Conservation (phyloP, 345 rosid species). For the Dipteronia dyeriana region DNA sequence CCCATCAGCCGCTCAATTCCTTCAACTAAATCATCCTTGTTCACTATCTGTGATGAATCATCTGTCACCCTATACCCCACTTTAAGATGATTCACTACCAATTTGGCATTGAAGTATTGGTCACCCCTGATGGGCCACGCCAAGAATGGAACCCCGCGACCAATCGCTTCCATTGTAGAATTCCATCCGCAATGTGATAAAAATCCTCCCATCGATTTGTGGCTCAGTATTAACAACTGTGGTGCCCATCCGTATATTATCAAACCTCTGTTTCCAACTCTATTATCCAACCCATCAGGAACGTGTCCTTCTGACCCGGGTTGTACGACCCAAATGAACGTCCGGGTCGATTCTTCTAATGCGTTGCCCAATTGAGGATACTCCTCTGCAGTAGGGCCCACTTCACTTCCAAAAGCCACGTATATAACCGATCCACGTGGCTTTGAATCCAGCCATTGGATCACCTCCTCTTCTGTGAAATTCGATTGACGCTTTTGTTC, state of each 20-base stretch:
- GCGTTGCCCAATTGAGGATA: constrained; percentile 4
- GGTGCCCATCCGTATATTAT: constrained; percentile 56
- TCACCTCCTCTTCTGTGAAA: constrained; percentile 27
- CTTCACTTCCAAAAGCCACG: constrained; percentile 34
- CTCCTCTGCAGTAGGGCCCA: constrained; percentile 18
- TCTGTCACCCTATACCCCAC: constrained; percentile 34
- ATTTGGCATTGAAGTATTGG: constrained; percentile 45
- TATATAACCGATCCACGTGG: constrained; percentile 29
- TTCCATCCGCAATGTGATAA: constrained; percentile 65
- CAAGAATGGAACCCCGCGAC: constrained; percentile 43
- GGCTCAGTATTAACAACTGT: constrained; percentile 50
- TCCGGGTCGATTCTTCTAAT: constrained; percentile 18
- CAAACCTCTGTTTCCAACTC: constrained; percentile 36
- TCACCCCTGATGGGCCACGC: constrained; percentile 63
- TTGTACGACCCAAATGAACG: constrained; percentile 24
- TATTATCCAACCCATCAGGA: constrained; percentile 23
- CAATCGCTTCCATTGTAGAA: constrained; percentile 54
- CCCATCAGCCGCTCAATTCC: constrained; percentile 40
- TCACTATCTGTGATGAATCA: constrained; percentile 27
- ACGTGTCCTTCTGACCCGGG: not conserved
- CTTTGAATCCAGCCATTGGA: constrained; percentile 32
- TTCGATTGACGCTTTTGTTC: constrained; percentile 3
- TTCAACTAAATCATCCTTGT: constrained; percentile 20
- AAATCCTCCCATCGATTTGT: constrained; percentile 46
- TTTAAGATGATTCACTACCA: constrained; percentile 38